phyloP scores from a whole-genome alignment of 208 protist species.

The Naegleria lovaniensis region DNA sequence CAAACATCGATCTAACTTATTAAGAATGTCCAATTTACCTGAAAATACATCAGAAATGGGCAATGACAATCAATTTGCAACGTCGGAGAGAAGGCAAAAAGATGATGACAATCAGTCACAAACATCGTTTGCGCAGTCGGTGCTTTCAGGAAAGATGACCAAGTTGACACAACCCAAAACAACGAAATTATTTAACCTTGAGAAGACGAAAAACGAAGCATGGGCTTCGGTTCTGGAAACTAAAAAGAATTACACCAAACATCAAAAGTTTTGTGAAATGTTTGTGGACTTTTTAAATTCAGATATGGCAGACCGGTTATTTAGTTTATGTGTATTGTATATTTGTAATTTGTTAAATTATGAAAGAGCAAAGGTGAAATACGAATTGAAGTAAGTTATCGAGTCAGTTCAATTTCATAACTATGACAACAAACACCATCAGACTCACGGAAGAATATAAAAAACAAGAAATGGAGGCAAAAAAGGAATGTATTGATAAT shows the following conservation, averaged over 20 bases:
- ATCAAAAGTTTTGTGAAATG: not conserved
- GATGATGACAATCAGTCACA: not conserved
- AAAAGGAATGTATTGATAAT: not conserved
- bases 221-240: not conserved
- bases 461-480: not conserved
- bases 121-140: not conserved
- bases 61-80: not conserved
- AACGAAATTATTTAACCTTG: not conserved
- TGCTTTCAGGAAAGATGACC: not conserved
- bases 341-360: not conserved
- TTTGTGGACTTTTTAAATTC: not conserved
- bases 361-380: not conserved
- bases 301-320: not conserved
- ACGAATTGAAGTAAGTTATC: not conserved
- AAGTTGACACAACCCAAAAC: not conserved
- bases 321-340: not conserved
- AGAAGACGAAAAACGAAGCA: not conserved
- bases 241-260: not conserved
- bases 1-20: not conserved
- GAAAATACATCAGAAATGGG: not conserved
- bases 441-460: not conserved
- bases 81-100: not conserved
- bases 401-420: no score
- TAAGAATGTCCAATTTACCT: not conserved
- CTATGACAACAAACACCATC: no score